Conservation (phyloP, 495 filamentous ascomycete species). For the Neurospora sp. region DNA sequence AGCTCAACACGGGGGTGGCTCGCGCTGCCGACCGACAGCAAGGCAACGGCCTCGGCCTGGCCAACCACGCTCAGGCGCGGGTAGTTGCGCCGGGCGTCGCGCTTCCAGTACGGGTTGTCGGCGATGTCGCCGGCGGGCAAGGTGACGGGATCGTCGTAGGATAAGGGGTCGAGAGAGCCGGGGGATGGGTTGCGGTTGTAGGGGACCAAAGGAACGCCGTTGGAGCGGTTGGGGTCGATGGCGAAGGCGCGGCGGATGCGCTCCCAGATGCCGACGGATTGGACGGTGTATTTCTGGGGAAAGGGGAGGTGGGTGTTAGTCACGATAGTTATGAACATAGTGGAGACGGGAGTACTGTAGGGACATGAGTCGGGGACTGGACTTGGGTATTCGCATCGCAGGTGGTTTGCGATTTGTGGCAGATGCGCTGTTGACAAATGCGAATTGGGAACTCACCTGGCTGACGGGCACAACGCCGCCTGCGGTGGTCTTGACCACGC, state of each 20-base stretch:
- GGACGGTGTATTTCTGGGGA: slow-evolving; percentile 89
- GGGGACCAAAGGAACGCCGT: slow-evolving; percentile 84
- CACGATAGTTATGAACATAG: background rate
- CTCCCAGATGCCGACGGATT: slow-evolving; percentile 85
- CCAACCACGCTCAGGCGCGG: slow-evolving; percentile 69
- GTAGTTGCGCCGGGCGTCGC: slow-evolving; percentile 78
- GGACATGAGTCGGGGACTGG: background rate
- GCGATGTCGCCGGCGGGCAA: slow-evolving; percentile 88
- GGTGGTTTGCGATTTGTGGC: too few relatives aligned
- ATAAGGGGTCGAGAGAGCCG: slow-evolving; percentile 61
- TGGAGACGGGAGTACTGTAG: background rate
- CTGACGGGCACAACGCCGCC: slow-evolving; percentile 35
- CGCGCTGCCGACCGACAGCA: slow-evolving; percentile 77
- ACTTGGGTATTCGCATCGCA: background rate
- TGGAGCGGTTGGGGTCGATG: slow-evolving; percentile 81
- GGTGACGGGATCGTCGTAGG: slow-evolving; percentile 86
- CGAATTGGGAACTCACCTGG: slow-evolving; percentile 26
- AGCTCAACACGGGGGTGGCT: slow-evolving; percentile 72
- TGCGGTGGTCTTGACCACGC: slow-evolving; percentile 41
- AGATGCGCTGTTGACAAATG: background rate
- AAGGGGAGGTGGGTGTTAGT: background rate
- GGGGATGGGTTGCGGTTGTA: slow-evolving; percentile 86
- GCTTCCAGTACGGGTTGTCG: slow-evolving; percentile 98
- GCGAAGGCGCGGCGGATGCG: slow-evolving; percentile 65
- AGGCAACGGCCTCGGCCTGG: slow-evolving; percentile 75